A percentile compares a stretch with the other conserved stretches of the same genome.
phyloP scores from a whole-genome alignment of 495 filamentous ascomycete genomes.

The Xylaria grammica region DNA sequence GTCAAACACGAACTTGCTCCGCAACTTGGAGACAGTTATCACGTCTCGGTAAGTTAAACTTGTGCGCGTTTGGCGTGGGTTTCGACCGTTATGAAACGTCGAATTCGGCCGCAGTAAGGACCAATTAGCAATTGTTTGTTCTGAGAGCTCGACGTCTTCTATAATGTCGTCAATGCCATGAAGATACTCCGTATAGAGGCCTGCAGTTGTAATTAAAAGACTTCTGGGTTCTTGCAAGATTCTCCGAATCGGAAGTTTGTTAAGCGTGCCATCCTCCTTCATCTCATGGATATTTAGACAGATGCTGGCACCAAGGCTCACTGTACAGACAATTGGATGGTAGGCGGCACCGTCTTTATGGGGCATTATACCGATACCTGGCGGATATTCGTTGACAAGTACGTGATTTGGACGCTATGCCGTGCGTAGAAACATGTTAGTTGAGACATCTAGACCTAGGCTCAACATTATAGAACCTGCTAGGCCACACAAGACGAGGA shows the following conservation, averaged over 20 bases:
- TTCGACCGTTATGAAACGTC: constrained; percentile 61
- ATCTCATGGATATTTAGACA: constrained; percentile 81
- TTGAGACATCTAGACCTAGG: too few relatives aligned
- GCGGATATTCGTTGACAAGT: constrained; percentile 87
- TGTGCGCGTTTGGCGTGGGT: constrained; percentile 68
- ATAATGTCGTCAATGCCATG: constrained; percentile 74
- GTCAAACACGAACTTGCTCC: constrained; percentile 66
- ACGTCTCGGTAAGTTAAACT: constrained; percentile 96
- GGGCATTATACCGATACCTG: constrained; percentile 92
- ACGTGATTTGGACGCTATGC: constrained; percentile 87
- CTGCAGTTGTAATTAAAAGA: constrained; percentile 71
- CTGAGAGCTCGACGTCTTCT: constrained; percentile 64
- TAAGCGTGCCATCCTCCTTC: constrained; percentile 53
- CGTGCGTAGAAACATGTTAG: too few relatives aligned
- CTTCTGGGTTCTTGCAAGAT: constrained; percentile 89
- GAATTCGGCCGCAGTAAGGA: constrained; percentile 66
- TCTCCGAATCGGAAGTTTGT: constrained; percentile 60
- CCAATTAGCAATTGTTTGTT: constrained; percentile 82
- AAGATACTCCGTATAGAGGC: constrained; percentile 73
- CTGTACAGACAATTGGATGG: constrained; percentile 83
- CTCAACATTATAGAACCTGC: too few relatives aligned
- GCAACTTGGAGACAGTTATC: constrained; percentile 79
- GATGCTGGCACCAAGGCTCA: constrained; percentile 78
- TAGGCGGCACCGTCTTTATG: constrained; percentile 95
- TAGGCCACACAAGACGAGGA: too few relatives aligned